These are phyloP conservation scores for Turritis glabra DNA, from an alignment of 345 rosid species.

Conservation along the genomic window DNA sequence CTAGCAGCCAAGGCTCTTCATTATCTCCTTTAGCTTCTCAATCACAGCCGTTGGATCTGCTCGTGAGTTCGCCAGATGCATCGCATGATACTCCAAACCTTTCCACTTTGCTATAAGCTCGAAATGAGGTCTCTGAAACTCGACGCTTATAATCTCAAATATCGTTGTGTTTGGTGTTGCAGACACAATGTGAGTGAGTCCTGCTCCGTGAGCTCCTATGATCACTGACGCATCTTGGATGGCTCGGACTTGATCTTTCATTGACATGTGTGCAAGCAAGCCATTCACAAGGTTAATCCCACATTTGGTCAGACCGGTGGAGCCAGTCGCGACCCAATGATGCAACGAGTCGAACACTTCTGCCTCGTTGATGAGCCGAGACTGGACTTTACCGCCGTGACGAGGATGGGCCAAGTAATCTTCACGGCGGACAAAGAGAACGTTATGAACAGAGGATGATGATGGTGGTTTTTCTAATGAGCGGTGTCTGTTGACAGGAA, in stretches of 20 bases:
- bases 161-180: slow-evolving; percentile 82
- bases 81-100: slow-evolving; percentile 87
- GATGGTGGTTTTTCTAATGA: slow-evolving; percentile 44
- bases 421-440: slow-evolving; percentile 90
- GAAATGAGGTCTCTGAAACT: slow-evolving; percentile 80
- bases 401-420: slow-evolving; percentile 96
- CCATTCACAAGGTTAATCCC: slow-evolving; percentile 82
- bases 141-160: slow-evolving; percentile 68
- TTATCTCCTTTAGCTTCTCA: slow-evolving; percentile 49
- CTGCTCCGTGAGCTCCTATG: slow-evolving; percentile 97
- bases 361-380: slow-evolving; percentile 83
- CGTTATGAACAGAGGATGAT: slow-evolving; percentile 43
- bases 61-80: slow-evolving; percentile 62
- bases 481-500: slow-evolving; percentile 56
- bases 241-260: slow-evolving; percentile 84
- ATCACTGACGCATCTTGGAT: slow-evolving; percentile 95
- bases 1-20: slow-evolving; percentile 65
- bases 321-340: slow-evolving; percentile 53
- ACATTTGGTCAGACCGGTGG: slow-evolving; percentile 50
- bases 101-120: slow-evolving; percentile 82
- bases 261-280: slow-evolving; percentile 81
- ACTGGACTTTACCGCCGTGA: slow-evolving; percentile 74
- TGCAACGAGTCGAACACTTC: slow-evolving; percentile 68
- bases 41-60: slow-evolving; percentile 61
- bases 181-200: slow-evolving; percentile 86